phyloP scores from a whole-genome alignment of 306 rosid species.

The Biancaea sappan region DNA sequence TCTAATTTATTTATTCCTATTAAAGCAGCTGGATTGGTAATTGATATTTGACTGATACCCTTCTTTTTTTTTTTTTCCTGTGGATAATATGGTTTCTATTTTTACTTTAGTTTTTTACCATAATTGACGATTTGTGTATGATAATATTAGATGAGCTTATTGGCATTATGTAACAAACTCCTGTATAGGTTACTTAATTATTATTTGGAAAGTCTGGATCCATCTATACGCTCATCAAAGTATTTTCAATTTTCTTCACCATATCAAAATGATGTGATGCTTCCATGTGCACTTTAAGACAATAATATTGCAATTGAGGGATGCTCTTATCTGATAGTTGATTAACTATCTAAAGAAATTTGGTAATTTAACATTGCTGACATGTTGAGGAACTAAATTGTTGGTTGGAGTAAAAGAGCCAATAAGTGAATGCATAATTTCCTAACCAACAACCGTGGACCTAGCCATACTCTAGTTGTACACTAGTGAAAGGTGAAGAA shows the following conservation, averaged over 20 bases:
- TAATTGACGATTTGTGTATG: background rate
- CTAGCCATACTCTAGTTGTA: constrained; percentile 1
- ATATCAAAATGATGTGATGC: background rate
- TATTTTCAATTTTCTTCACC: background rate
- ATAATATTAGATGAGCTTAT: background rate
- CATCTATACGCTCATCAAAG: background rate
- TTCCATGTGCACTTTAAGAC: background rate
- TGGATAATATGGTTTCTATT: too few species aligned
- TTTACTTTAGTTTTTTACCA: background rate
- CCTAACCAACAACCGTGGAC: background rate
- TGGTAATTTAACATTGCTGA: background rate
- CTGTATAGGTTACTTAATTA: background rate
- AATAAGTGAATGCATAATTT: background rate
- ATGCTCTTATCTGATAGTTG: background rate
- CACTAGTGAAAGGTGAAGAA: background rate
- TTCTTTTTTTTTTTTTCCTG: background rate
- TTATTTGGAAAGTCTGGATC: background rate
- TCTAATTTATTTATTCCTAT: too few species aligned
- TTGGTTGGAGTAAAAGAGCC: background rate
- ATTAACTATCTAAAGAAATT: background rate
- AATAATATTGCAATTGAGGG: background rate
- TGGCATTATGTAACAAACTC: background rate
- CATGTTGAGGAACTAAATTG: background rate
- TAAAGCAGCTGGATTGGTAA: too few species aligned
- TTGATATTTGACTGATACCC: background rate